A percentile compares a stretch with the other conserved stretches of the same genome.
These are phyloP conservation scores for Leptographium procerum DNA, from an alignment of 2,329 filamentous ascomycete species.

Conservation along the genomic window DNA sequence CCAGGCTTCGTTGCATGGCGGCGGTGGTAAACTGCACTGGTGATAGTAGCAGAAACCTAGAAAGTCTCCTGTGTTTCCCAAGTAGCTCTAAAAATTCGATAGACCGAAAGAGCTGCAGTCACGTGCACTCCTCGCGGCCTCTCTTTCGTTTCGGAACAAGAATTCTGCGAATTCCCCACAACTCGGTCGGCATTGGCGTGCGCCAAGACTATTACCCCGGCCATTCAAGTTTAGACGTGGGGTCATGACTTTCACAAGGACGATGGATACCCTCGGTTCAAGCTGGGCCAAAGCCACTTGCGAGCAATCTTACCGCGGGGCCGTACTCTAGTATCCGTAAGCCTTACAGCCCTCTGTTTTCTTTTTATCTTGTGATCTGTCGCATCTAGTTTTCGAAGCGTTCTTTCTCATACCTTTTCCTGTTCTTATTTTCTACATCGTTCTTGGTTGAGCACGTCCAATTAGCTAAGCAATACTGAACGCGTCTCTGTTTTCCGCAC, in stretches of 20 bases:
- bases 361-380: not conserved
- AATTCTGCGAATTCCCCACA: not conserved
- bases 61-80: not conserved
- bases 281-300: conserved; percentile 4
- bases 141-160: not conserved
- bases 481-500: not conserved
- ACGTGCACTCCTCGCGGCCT: not conserved
- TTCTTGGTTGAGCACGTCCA: not conserved
- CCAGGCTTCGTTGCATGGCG: conserved; percentile 17
- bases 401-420: not conserved
- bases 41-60: no score
- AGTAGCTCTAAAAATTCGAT: not conserved
- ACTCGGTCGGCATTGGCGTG: conserved; percentile 8
- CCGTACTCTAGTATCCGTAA: not conserved
- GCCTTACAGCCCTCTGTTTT: not conserved
- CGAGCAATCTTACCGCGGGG: not conserved
- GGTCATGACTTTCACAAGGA: not conserved
- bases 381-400: not conserved
- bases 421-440: not conserved
- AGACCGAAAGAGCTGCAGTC: not conserved
- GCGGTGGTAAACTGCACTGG: not conserved
- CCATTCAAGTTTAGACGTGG: not conserved
- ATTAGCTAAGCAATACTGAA: not conserved
- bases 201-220: conserved; percentile 10
- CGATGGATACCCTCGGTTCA: conserved; percentile 20